Evolutionary conservation across 1,139 yeast species (phyloP).

Genomic region (Candida labiduridarum): DNA sequence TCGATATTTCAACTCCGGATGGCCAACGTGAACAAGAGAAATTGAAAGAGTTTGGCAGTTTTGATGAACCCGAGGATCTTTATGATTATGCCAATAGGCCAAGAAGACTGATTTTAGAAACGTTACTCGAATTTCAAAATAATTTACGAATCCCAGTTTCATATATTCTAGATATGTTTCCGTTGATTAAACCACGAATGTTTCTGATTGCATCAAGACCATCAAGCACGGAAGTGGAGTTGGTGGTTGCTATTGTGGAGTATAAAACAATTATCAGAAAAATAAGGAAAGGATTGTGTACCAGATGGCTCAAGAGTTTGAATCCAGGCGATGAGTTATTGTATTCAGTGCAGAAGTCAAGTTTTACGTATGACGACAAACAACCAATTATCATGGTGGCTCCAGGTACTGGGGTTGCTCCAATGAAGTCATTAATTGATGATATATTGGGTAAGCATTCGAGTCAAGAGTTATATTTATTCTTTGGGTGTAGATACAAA

Average conservation of each 20-base stretch:
- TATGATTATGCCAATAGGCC: constrained; percentile 92
- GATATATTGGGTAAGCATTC: constrained; percentile 19
- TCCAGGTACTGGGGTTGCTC: constrained; percentile 95
- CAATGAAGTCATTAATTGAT: constrained; percentile 70
- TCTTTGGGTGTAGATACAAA: constrained; percentile 75
- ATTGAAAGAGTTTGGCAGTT: constrained; percentile 70
- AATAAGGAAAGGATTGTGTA: constrained; percentile 80
- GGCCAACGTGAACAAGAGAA: constrained; percentile 70
- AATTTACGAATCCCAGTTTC: constrained; percentile 70
- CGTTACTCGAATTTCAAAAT: constrained; percentile 75
- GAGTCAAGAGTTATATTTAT: constrained; percentile 45
- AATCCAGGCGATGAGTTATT: constrained; percentile 50
- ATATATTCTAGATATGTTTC: constrained; percentile 75
- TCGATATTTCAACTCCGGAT: constrained; percentile 44
- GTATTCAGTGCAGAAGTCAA: constrained; percentile 56
- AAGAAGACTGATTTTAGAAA: constrained; percentile 82
- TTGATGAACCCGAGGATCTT: constrained; percentile 75
- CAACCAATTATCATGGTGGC: constrained; percentile 73
- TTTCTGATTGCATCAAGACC: constrained; percentile 80
- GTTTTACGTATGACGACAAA: constrained; percentile 40
- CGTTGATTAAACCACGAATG: constrained; percentile 74
- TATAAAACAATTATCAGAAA: constrained; percentile 81
- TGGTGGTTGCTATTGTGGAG: constrained; percentile 83
- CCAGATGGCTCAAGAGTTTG: constrained; percentile 68
- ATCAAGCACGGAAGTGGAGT: constrained; percentile 45